phyloP scores from a whole-genome alignment of 78 protist species.

The Dictyostelium capitatum region DNA sequence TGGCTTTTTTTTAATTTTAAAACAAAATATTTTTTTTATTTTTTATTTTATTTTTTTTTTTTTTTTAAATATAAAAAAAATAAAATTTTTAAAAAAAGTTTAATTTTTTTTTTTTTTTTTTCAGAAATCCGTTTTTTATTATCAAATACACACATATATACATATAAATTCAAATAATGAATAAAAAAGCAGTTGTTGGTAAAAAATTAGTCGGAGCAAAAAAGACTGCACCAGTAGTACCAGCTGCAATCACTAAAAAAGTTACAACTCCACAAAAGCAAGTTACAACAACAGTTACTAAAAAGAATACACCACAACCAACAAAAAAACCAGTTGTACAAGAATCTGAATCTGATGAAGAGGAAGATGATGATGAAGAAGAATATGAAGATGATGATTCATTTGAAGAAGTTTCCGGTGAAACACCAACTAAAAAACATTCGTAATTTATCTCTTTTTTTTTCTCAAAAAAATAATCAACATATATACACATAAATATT shows the following conservation, averaged over 20 bases:
- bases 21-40: too few relatives aligned
- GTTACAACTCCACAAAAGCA: background rate
- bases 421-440: background rate
- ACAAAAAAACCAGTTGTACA: constrained; percentile 14
- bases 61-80: background rate
- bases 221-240: constrained; percentile 2
- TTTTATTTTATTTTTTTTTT: constrained; percentile 4
- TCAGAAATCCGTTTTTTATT: background rate
- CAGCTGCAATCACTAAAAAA: background rate
- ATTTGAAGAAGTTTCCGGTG: background rate
- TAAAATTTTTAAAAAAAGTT: background rate
- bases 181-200: background rate
- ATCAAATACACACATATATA: background rate
- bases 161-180: background rate
- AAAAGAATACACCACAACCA: background rate
- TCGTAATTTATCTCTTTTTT: too few relatives aligned
- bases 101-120: background rate
- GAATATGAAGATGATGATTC: background rate
- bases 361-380: constrained; percentile 11
- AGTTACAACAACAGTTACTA: background rate
- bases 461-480: too few relatives aligned
- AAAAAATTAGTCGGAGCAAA: constrained; percentile 61
- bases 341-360: constrained; percentile 17
- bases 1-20: background rate
- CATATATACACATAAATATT: too few relatives aligned